phyloP scores from a whole-genome alignment of 1,139 yeast species.

The Lodderomyces elongisporus region DNA sequence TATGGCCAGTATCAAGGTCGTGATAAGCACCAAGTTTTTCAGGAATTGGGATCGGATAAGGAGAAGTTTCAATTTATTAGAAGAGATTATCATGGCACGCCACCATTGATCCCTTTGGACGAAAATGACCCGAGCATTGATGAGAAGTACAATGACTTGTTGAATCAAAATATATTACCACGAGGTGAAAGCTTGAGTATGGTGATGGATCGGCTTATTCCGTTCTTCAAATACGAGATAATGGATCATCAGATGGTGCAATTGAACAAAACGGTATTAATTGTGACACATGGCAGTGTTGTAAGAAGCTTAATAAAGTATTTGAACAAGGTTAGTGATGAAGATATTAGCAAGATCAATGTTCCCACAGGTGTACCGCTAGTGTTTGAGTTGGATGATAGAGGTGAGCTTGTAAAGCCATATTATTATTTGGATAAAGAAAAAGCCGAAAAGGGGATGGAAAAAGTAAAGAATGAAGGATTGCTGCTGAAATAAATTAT shows the following conservation, averaged over 20 bases:
- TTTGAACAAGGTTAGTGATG: constrained; percentile 51
- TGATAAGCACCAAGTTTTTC: constrained; percentile 46
- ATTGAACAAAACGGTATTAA: constrained; percentile 45
- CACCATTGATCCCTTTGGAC: constrained; percentile 51
- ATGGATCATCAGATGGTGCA: constrained; percentile 26
- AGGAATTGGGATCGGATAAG: constrained; percentile 53
- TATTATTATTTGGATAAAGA: constrained; percentile 68
- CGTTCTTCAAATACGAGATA: constrained; percentile 46
- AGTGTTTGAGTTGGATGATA: constrained; percentile 47
- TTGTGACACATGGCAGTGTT: constrained; percentile 75
- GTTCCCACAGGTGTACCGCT: constrained; percentile 79
- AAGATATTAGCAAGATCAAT: constrained; percentile 60
- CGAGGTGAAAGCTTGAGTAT: constrained; percentile 64
- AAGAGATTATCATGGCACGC: constrained; percentile 63
- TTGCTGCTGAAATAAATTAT: constrained; percentile 7
- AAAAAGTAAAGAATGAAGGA: constrained; percentile 61
- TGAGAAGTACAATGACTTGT: constrained; percentile 37
- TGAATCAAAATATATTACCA: constrained; percentile 38
- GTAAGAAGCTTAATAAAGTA: constrained; percentile 65
- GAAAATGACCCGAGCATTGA: constrained; percentile 34
- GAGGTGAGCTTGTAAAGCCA: constrained; percentile 38
- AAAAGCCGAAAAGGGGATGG: constrained; percentile 60
- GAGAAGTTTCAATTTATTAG: constrained; percentile 54
- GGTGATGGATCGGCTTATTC: constrained; percentile 59
- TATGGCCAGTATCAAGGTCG: constrained; percentile 76